Evolutionary conservation across 495 filamentous ascomycete genomes (phyloP).

Genomic region (Acidomyces sp.): DNA sequence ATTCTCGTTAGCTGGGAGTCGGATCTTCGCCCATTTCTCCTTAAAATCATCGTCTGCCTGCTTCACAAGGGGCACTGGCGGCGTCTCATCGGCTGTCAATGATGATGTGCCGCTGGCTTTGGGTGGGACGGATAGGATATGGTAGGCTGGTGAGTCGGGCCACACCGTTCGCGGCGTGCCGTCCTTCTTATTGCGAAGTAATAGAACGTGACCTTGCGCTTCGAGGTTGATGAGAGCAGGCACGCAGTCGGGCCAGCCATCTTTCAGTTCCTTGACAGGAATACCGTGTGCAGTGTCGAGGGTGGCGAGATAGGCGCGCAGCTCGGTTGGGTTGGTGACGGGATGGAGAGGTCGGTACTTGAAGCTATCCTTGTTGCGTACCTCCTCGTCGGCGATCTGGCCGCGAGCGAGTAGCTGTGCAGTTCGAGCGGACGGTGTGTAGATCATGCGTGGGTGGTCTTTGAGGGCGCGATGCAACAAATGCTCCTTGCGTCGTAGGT

Average conservation of each 20-base stretch:
- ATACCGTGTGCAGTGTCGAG: conserved; percentile 73
- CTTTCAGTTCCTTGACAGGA: conserved; percentile 74
- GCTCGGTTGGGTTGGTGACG: conserved; percentile 57
- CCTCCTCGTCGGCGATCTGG: too few relatives aligned
- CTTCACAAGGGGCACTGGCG: conserved; percentile 31
- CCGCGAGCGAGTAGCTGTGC: conserved; percentile 56
- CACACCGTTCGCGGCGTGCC: conserved; percentile 73
- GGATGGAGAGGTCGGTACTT: conserved; percentile 66
- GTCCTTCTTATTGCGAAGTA: conserved; percentile 87
- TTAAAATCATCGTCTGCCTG: conserved; percentile 76
- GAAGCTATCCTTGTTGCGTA: conserved; percentile 49
- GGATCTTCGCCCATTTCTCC: conserved; percentile 66
- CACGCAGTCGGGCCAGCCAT: conserved; percentile 81
- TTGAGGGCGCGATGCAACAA: conserved; percentile 29
- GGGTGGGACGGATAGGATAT: conserved; percentile 1
- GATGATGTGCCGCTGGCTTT: background rate
- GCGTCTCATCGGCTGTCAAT: conserved; percentile 22
- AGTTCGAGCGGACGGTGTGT: too few relatives aligned
- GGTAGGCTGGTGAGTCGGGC: conserved; percentile 55
- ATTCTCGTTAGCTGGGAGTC: conserved; percentile 54
- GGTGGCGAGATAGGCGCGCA: conserved; percentile 65
- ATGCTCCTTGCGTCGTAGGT: conserved; percentile 13
- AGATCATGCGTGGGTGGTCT: conserved; percentile 49
- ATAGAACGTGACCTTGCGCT: conserved; percentile 60
- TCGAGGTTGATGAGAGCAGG: conserved; percentile 67